Conservation (phyloP, 768 basidiomycete species). For the Trametes villosa region DNA sequence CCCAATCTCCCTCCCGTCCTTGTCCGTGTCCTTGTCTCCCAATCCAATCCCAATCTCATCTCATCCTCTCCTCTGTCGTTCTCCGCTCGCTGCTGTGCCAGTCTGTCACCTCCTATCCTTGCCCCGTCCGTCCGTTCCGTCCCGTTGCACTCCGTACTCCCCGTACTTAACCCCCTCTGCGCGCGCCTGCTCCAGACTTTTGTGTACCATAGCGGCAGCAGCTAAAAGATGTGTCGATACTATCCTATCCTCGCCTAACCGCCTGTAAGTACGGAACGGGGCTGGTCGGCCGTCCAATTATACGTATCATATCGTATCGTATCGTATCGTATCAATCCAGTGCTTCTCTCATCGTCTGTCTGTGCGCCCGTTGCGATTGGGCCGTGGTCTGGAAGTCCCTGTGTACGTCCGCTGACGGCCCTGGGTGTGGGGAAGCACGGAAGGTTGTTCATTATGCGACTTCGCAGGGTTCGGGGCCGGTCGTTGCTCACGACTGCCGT, state of each 20-base stretch:
- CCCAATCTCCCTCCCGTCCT: neutral
- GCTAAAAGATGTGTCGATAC: constrained; percentile 28
- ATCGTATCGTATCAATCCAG: constrained; percentile 8
- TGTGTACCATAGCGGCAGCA: constrained; percentile 26
- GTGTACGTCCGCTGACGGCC: too few relatives aligned
- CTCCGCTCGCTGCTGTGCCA: constrained; percentile 24
- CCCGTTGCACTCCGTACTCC: neutral
- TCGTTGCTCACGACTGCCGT: too few relatives aligned
- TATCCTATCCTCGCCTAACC: constrained; percentile 25
- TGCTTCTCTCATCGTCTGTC: neutral
- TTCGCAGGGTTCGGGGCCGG: too few relatives aligned
- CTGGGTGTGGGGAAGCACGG: too few relatives aligned
- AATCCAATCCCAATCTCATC: too few relatives aligned
- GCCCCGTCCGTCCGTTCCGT: neutral
- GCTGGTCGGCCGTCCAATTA: constrained; percentile 25
- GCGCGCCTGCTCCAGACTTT: constrained; percentile 16
- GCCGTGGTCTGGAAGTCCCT: too few relatives aligned
- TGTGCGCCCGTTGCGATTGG: too few relatives aligned
- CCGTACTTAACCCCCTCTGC: constrained; percentile 14
- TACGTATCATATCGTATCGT: constrained; percentile 25
- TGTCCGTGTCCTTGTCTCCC: constrained; percentile 13
- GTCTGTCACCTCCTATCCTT: constrained; percentile 19
- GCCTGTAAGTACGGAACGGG: constrained; percentile 22
- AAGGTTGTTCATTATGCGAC: too few relatives aligned
- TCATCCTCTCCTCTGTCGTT: constrained; percentile 19